Base-by-base conservation (phyloP, 805 yeast genomes). In the Metschnikowia peoriensis region DNA sequence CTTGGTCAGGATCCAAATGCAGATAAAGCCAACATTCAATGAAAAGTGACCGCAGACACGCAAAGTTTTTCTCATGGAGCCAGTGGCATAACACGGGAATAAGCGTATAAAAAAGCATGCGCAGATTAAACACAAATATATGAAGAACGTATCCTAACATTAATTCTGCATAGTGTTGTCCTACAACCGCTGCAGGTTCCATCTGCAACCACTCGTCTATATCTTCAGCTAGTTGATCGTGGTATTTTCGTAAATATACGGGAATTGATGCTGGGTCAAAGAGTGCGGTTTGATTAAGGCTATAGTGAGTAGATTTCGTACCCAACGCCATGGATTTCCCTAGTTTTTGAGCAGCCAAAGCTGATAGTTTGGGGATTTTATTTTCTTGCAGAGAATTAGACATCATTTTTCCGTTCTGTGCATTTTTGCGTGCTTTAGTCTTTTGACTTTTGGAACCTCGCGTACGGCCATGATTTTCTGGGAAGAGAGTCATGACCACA, bases 61-160 rank as follows among this genome's bases (percentile, higher is more conserved):
- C 29, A 16, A 44, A 15, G 4, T 40, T 38, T 50, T 66, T 66
- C 43, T 70, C 75, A 29, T 59, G 51, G 16, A 72, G 62, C 78
- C 77, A 73, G 44, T 73, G 76, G 1, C 72, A 57, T 2, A 73
- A 51, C 0, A 66, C 64, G 1, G 78, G 78, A 2, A 72, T 57
- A 29, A 74, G 58, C 38, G 67, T 43, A 53, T 64, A 73, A 28
- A 72, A 54, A 12, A 65, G 54, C 53, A 53, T 59, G 12, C 63
- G 58, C 74, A 69, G 75, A 47, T 73, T 64, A 50, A 72, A 57
- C n/a, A 66, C 66, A 6, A 73, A 46, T 17, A 73, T 50, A 43
- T 72, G 74, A 6, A 70, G 42, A 12, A 73, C 46, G 52, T 74
- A 74, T 1, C 77, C 77, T 2, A 67, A 39, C 12, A 72, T 50